Evolutionary conservation across 345 rosid species (phyloP).

Genomic region (Hibiscus syriacus): DNA sequence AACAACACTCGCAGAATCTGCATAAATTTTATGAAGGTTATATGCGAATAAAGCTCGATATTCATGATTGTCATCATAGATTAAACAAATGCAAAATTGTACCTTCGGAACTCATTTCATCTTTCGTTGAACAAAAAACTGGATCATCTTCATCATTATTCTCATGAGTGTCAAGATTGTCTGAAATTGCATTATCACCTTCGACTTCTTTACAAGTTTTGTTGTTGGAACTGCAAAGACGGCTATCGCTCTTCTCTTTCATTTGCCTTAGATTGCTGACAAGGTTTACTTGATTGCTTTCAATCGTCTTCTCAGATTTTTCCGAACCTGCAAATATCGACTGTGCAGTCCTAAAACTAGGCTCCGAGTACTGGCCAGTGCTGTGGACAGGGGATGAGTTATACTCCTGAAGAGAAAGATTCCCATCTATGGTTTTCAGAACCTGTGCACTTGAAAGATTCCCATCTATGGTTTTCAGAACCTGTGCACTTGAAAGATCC

Average conservation of each 20-base stretch:
- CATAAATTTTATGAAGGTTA: conserved; percentile 13
- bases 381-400: conserved; percentile 54
- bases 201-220: conserved; percentile 15
- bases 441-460: conserved; percentile 33
- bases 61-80: conserved; percentile 10
- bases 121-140: conserved; percentile 10
- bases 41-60: background rate
- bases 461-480: conserved; percentile 54
- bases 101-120: conserved; percentile 44
- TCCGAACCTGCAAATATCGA: conserved; percentile 38
- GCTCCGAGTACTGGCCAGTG: conserved; percentile 53
- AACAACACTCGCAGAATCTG: conserved; percentile 29
- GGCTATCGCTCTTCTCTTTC: conserved; percentile 16
- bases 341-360: conserved; percentile 37
- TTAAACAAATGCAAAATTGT: conserved; percentile 13
- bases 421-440: conserved; percentile 62
- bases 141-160: conserved; percentile 27
- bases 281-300: conserved; percentile 34
- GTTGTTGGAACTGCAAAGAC: conserved; percentile 28
- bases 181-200: conserved; percentile 14
- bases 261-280: conserved; percentile 23
- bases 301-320: conserved; percentile 28
- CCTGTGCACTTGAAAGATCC: conserved; percentile 33
- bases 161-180: conserved; percentile 18
- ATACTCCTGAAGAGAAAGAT: conserved; percentile 77